Percentiles rank a stretch among this genome's conserved stretches.
These are phyloP conservation scores for Allantophomopsis lycopodina DNA, from an alignment of 2,329 filamentous ascomycete species.

Conservation along the genomic window DNA sequence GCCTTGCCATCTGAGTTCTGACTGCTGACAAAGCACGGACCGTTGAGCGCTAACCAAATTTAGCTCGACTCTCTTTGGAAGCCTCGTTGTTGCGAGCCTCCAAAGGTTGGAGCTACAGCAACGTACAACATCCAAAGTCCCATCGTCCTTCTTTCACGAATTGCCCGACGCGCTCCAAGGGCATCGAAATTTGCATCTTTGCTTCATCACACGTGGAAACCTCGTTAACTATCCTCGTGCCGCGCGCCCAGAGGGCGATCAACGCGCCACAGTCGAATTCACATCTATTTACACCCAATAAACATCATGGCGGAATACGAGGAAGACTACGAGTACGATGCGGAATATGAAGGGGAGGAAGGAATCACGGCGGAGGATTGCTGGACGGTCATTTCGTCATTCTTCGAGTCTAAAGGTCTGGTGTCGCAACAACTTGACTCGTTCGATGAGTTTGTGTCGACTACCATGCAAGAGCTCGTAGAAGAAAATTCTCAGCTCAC, in stretches of 20 bases:
- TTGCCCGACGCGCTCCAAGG: neutral
- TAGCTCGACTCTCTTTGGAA: too few species aligned
- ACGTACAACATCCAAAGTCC: too few species aligned
- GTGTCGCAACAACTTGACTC: slow-evolving; percentile 97
- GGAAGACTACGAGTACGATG: slow-evolving; percentile 52
- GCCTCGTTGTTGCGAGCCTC: too few species aligned
- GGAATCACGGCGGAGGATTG: slow-evolving; percentile 92
- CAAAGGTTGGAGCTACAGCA: too few species aligned
- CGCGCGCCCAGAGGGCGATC: slow-evolving; percentile 3
- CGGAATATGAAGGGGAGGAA: slow-evolving; percentile 54
- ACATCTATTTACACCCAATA: neutral
- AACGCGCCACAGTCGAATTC: slow-evolving; percentile 3
- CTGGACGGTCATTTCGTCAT: slow-evolving; percentile 94
- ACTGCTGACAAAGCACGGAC: too few species aligned
- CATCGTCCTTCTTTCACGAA: too few species aligned
- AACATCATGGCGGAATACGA: slow-evolving; percentile 19
- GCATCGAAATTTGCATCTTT: slow-evolving; percentile 1
- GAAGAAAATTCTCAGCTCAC: slow-evolving; percentile 83
- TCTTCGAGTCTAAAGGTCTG: slow-evolving; percentile 91
- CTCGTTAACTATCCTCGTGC: slow-evolving; percentile 2
- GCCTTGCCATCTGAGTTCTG: too few species aligned
- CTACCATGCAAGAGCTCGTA: slow-evolving; percentile 88
- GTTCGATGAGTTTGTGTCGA: slow-evolving; percentile 91
- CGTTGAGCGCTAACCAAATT: too few species aligned
- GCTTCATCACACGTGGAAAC: slow-evolving; percentile 7